Percentiles rank a stretch among this genome's conserved stretches.
Conservation (phyloP, 2,329 filamentous ascomycete genomes). For the Parascedosporium putredinis region DNA sequence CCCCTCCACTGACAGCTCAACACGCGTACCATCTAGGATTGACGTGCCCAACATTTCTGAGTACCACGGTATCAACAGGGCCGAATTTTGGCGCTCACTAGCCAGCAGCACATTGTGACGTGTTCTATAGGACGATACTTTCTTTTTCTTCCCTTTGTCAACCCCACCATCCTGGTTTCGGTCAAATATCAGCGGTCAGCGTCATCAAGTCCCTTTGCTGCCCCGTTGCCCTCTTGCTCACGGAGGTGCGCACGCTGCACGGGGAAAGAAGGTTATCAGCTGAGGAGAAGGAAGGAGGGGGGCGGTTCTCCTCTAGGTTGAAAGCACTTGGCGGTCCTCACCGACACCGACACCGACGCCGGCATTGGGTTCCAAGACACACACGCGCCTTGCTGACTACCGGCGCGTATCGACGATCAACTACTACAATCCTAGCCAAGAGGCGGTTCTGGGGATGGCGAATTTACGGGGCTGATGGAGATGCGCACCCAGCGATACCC, state of each 20-base stretch:
- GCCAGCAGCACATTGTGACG: not conserved
- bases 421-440: no score
- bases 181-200: slow-evolving; percentile 1
- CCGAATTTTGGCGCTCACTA: not conserved
- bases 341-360: not conserved
- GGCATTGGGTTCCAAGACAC: not conserved
- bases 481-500: no score
- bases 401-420: not conserved
- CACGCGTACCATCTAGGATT: no score
- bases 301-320: not conserved
- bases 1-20: no score
- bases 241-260: not conserved
- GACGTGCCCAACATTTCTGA: no score
- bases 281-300: no score
- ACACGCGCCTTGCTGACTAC: not conserved
- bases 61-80: not conserved
- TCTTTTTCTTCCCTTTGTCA: no score
- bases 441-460: no score
- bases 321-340: not conserved
- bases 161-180: not conserved
- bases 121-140: not conserved
- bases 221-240: not conserved
- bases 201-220: not conserved
- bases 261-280: not conserved
- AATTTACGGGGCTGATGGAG: no score